Evolutionary conservation across 768 basidiomycete species (phyloP).

Genomic region (Suillus placidus): DNA sequence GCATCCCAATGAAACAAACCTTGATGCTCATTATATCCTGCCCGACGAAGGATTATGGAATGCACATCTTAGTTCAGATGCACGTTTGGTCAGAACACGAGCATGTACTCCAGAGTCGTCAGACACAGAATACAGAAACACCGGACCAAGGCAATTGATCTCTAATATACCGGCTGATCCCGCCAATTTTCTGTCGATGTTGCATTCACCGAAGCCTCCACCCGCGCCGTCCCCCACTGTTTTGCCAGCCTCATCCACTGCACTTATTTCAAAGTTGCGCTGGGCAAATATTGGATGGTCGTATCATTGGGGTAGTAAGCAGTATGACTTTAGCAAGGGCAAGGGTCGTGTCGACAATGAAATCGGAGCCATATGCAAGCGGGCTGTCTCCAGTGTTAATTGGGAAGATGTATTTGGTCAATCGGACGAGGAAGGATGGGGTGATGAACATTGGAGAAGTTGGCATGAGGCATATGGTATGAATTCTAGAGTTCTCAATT

Average conservation of each 20-base stretch:
- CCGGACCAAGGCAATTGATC: slow-evolving; percentile 68
- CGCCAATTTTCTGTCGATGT: slow-evolving; percentile 55
- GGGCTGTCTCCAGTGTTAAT: slow-evolving; percentile 61
- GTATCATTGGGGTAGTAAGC: slow-evolving; percentile 97
- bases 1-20: slow-evolving; percentile 84
- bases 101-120: slow-evolving; percentile 26
- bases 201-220: slow-evolving; percentile 58
- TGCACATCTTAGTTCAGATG: slow-evolving; percentile 41
- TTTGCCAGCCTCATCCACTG: slow-evolving; percentile 49
- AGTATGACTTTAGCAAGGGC: slow-evolving; percentile 84
- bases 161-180: slow-evolving; percentile 70
- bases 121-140: slow-evolving; percentile 21
- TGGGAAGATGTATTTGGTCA: slow-evolving; percentile 69
- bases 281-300: slow-evolving; percentile 98
- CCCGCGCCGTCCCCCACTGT: slow-evolving; percentile 67
- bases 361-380: slow-evolving; percentile 60
- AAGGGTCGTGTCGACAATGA: slow-evolving; percentile 62
- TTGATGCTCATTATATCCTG: slow-evolving; percentile 83
- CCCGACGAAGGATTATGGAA: slow-evolving; percentile 83
- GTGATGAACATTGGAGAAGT: slow-evolving; percentile 61
- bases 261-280: slow-evolving; percentile 75
- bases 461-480: slow-evolving; percentile 87
- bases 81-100: slow-evolving; percentile 45
- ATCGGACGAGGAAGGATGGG: slow-evolving; percentile 49
- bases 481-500: slow-evolving; percentile 10